These are phyloP conservation scores for Epichloe amarillans DNA, from an alignment of 2,329 filamentous ascomycete species.

Conservation along the genomic window DNA sequence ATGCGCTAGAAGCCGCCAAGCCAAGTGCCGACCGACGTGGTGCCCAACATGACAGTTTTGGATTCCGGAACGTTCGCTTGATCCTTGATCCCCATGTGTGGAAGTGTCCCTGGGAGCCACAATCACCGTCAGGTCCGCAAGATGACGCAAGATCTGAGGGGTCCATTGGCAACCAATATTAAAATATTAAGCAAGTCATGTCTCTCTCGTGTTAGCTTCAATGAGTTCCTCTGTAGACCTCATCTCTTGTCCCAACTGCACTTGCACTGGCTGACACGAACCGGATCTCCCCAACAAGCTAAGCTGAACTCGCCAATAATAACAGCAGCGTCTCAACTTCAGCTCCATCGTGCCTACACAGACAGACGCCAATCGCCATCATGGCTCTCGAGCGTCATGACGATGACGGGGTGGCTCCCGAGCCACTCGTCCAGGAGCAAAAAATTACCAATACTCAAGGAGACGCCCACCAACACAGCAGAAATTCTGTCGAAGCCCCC, in stretches of 20 bases:
- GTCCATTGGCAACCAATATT: not conserved
- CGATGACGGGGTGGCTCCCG: not conserved
- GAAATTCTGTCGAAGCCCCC: not conserved
- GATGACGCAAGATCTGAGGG: not conserved
- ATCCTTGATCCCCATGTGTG: not conserved
- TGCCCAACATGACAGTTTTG: not conserved
- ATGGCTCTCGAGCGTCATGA: not conserved
- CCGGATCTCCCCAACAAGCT: no score
- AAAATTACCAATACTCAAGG: not conserved
- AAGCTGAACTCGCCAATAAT: no score
- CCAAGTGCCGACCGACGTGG: not conserved
- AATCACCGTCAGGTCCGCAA: not conserved
- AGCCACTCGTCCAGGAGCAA: not conserved
- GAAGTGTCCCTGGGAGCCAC: not conserved
- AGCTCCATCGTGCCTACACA: not conserved
- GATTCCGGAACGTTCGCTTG: slow-evolving; percentile 1
- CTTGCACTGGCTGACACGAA: not conserved
- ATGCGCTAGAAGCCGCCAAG: not conserved
- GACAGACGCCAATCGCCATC: not conserved
- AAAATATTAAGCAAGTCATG: not conserved
- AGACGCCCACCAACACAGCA: not conserved
- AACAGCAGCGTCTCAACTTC: not conserved
- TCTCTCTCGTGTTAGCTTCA: not conserved
- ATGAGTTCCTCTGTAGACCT: not conserved
- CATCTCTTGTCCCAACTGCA: not conserved